Conservation (phyloP, 495 filamentous ascomycete species). For the Aspergillus steynii region DNA sequence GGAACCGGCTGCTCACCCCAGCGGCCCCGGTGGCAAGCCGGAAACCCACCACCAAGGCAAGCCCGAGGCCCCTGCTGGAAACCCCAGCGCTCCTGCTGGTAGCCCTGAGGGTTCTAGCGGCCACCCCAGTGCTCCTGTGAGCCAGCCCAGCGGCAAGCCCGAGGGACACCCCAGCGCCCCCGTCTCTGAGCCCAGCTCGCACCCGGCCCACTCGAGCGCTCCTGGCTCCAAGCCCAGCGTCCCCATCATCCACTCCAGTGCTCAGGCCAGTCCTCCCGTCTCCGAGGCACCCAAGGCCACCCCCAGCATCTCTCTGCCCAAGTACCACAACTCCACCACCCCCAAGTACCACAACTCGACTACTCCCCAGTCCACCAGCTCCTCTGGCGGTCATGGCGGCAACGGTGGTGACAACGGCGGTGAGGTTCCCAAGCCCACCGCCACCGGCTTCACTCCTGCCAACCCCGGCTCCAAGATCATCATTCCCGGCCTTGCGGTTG, state of each 20-base stretch:
- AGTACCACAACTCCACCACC: neutral
- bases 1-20: conserved; percentile 3
- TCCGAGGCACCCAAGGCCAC: neutral
- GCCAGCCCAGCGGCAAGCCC: neutral
- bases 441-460: conserved; percentile 24
- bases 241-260: conserved; percentile 1
- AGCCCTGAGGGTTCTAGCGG: neutral
- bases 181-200: neutral
- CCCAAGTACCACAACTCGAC: neutral
- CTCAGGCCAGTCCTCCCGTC: neutral
- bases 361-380: neutral
- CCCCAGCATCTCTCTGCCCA: conserved; percentile 7
- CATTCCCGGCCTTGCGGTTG: conserved; percentile 27
- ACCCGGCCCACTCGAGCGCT: neutral
- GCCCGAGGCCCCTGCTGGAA: conserved; percentile 1
- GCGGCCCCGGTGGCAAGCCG: neutral
- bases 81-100: conserved; percentile 2
- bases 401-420: neutral
- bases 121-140: neutral
- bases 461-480: conserved; percentile 35
- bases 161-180: conserved; percentile 2
- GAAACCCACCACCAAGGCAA: neutral
- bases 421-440: conserved; percentile 4
- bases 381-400: neutral
- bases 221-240: conserved; percentile 6